phyloP scores from a whole-genome alignment of 129 eudicot species.

The Helianthus tuberosus region DNA sequence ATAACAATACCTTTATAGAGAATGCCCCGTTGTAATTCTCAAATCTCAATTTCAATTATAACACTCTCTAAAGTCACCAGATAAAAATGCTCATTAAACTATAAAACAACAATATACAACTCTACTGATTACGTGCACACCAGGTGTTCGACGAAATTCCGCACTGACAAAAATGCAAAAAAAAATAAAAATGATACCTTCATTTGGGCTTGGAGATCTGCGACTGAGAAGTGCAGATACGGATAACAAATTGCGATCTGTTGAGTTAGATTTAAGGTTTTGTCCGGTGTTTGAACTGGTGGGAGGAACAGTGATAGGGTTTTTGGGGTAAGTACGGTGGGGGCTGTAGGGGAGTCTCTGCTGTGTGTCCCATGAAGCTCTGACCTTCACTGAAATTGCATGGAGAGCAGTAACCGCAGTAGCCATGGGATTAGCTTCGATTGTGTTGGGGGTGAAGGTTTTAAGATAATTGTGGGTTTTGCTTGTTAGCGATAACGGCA shows the following conservation, averaged over 20 bases:
- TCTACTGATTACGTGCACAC: slow-evolving; percentile 8
- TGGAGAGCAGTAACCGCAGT: slow-evolving; percentile 13
- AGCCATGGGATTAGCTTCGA: slow-evolving; percentile 34
- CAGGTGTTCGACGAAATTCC: slow-evolving; percentile 34
- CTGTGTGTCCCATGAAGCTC: slow-evolving; percentile 73
- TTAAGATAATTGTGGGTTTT: slow-evolving; percentile 10
- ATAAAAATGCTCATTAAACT: background rate
- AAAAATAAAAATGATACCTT: slow-evolving; percentile 42
- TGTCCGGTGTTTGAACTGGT: slow-evolving; percentile 23
- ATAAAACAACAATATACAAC: background rate
- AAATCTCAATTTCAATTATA: background rate
- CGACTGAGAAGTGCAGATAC: slow-evolving; percentile 64
- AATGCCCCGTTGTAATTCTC: background rate
- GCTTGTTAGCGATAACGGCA: slow-evolving; percentile 1
- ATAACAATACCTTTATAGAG: background rate
- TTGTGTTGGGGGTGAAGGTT: slow-evolving; percentile 10
- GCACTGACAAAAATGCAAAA: background rate
- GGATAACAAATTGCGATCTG: slow-evolving; percentile 40
- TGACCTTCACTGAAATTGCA: slow-evolving; percentile 32
- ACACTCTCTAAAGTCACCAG: background rate
- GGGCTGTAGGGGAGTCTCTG: slow-evolving; percentile 70
- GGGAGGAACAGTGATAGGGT: slow-evolving; percentile 26
- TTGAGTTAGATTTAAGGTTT: slow-evolving; percentile 30
- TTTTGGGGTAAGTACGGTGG: slow-evolving; percentile 71
- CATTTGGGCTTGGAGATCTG: slow-evolving; percentile 25